phyloP scores from a whole-genome alignment of 2,329 filamentous ascomycete species.

The Paecilomyces sp. region DNA sequence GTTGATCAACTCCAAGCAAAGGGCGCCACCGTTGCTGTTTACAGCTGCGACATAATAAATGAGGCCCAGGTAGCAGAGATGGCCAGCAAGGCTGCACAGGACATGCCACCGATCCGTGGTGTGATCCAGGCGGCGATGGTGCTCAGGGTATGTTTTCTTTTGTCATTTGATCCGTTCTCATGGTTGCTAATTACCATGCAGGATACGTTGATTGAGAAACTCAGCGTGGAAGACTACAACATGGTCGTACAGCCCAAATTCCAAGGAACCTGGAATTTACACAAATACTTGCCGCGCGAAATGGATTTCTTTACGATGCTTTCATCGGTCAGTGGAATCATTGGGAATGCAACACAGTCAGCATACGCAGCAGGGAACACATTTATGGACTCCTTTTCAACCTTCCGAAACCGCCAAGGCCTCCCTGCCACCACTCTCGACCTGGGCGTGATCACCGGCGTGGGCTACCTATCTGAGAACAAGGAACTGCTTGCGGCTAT shows the following conservation, averaged over 20 bases:
- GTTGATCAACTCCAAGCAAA: background rate
- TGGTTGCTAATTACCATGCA: background rate
- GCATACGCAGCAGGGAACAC: slow-evolving; percentile 8
- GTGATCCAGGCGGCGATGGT: slow-evolving; percentile 10
- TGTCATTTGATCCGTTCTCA: background rate
- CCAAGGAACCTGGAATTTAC: slow-evolving; percentile 1
- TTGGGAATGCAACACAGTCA: slow-evolving; percentile 7
- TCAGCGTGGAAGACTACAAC: background rate
- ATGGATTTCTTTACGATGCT: slow-evolving; percentile 20
- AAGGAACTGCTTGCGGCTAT: background rate
- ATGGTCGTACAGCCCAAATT: background rate
- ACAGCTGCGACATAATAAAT: background rate
- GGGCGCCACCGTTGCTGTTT: background rate
- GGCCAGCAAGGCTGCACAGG: background rate
- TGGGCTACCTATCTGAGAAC: background rate
- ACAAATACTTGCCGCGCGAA: background rate
- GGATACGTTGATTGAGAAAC: background rate
- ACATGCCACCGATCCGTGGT: slow-evolving; percentile 6
- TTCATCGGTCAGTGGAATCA: slow-evolving; percentile 5
- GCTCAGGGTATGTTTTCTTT: background rate
- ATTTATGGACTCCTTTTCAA: slow-evolving; percentile 14
- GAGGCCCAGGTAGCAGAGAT: background rate
- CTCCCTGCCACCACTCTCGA: slow-evolving; percentile 72
- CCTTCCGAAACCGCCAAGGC: slow-evolving; percentile 28
- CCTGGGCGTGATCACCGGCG: slow-evolving; percentile 39